Base-by-base conservation (phyloP, 1,139 yeast genomes). In the Geotrichum restrictum region DNA sequence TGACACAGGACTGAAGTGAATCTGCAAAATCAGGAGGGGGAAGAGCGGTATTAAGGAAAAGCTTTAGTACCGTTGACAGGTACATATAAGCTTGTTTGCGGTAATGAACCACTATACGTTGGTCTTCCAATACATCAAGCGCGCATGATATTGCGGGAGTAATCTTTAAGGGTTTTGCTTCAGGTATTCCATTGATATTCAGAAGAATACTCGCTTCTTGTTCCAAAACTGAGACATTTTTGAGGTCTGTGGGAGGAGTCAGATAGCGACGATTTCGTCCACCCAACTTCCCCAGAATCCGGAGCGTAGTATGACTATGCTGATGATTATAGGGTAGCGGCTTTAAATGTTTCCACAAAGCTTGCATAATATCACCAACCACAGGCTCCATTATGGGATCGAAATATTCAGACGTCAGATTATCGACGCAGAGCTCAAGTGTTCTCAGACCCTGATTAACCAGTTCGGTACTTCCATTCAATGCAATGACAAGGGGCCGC, bases 371-470 rank as follows among this genome's bases (percentile, higher is more conserved):
- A 60, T 93, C 97, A 55, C 87, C 94, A 57, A 91, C 82, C 1
- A 89, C 97, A 0, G 98, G 98, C 63, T 89, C 98, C 57, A 94
- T 82, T 66, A 93, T 88, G 1, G 98, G 98, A 63, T 94, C 98
- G 67, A 94, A 89, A 68, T 89, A 94, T 63, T 91, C 96, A 0
- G 98, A 95, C 0, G 98, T 93, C 55, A 94, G 73, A 62, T 94
- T 94, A 64, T 94, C 99, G 27, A 94, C 96, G 64, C 98, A 93
- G n/a, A 93, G 76, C 64, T 94, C 99, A 55, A 94, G 78, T 0
- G 98, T 93, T 59, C 98, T 77, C 59, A 94, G 74, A 42, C 98
- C 98, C 70, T 93, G 98, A 54, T 93, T 83, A 0, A 91, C 95
- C 49, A 93, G 77, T 59, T 94, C 99, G 57, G 85, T 96, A 1